Percentiles rank a stretch among this genome's conserved stretches.
Conservation (phyloP, 2,329 filamentous ascomycete species). For the Chlorencoelia australis region DNA sequence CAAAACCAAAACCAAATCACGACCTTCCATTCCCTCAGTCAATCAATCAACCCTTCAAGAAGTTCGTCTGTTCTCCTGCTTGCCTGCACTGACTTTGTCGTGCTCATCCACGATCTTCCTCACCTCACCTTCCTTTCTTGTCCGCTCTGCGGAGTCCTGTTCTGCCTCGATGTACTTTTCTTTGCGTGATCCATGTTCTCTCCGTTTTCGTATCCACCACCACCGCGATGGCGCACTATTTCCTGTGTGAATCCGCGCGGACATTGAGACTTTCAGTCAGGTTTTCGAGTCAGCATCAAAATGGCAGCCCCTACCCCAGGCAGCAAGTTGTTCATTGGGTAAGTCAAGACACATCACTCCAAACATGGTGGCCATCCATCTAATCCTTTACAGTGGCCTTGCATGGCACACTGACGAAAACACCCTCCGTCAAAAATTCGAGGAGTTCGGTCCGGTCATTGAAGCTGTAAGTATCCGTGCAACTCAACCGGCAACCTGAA, state of each 20-base stretch:
- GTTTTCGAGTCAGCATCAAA: slow-evolving; percentile 29
- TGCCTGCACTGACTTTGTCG: slow-evolving; percentile 24
- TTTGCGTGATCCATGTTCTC: slow-evolving; percentile 25
- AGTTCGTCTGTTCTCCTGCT: slow-evolving; percentile 29
- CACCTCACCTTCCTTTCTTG: slow-evolving; percentile 23
- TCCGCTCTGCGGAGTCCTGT: slow-evolving; percentile 26
- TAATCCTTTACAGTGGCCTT: slow-evolving; percentile 58
- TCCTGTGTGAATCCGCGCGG: slow-evolving; percentile 27
- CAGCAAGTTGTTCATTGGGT: slow-evolving; percentile 95
- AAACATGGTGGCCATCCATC: background rate
- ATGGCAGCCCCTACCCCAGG: no score
- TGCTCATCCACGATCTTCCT: slow-evolving; percentile 11
- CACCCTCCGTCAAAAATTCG: slow-evolving; percentile 81
- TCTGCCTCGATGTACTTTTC: slow-evolving; percentile 29
- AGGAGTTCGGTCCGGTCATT: slow-evolving; percentile 81
- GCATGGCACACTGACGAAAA: slow-evolving; percentile 95
- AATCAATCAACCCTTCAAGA: slow-evolving; percentile 19
- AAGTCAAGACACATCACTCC: slow-evolving; percentile 30
- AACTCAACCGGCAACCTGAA: slow-evolving; percentile 3
- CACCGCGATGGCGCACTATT: slow-evolving; percentile 22
- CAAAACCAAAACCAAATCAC: slow-evolving; percentile 1
- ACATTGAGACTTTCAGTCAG: slow-evolving; percentile 31
- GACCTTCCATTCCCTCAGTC: slow-evolving; percentile 1
- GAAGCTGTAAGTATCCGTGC: slow-evolving; percentile 68
- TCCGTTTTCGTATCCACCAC: slow-evolving; percentile 24